phyloP scores from a whole-genome alignment of 352 stramenopile species.

The Globisporangium barbulae region DNA sequence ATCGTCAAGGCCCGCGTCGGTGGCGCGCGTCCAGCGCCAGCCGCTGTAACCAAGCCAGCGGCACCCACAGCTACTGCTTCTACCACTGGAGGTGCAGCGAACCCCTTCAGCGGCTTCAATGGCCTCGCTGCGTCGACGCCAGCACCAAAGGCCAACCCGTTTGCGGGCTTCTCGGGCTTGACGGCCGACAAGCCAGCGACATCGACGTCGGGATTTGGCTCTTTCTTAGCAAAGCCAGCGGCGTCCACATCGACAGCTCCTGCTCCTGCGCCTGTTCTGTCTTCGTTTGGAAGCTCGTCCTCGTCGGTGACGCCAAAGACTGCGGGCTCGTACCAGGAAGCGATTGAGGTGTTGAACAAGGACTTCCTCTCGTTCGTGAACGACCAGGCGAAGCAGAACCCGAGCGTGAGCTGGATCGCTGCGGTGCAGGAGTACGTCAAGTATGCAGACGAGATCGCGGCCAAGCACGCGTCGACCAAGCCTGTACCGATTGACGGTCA shows the following conservation, averaged over 20 bases:
- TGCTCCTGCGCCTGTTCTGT: not conserved
- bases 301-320: not conserved
- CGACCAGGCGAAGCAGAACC: conserved; percentile 61
- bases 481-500: conserved; percentile 34
- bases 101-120: conserved; percentile 50
- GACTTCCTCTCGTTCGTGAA: conserved; percentile 75
- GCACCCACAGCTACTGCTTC: not conserved
- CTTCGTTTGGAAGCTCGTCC: conserved; percentile 1
- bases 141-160: conserved; percentile 41
- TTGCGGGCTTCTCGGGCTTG: conserved; percentile 64
- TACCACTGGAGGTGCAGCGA: conserved; percentile 15
- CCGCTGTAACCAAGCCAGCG: conserved; percentile 16
- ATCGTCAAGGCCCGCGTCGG: conserved; percentile 70
- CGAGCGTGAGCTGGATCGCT: conserved; percentile 57
- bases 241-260: not conserved
- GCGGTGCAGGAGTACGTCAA: conserved; percentile 76
- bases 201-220: conserved; percentile 10
- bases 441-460: conserved; percentile 54
- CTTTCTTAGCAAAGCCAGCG: conserved; percentile 4
- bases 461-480: conserved; percentile 62
- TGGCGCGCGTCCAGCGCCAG: conserved; percentile 15
- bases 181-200: conserved; percentile 19
- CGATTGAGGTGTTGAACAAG: conserved; percentile 82
- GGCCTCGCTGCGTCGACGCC: conserved; percentile 29
- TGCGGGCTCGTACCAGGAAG: conserved; percentile 55